Evolutionary conservation across 441 rosid genomes (phyloP).

Genomic region (Gossypium davidsonii): DNA sequence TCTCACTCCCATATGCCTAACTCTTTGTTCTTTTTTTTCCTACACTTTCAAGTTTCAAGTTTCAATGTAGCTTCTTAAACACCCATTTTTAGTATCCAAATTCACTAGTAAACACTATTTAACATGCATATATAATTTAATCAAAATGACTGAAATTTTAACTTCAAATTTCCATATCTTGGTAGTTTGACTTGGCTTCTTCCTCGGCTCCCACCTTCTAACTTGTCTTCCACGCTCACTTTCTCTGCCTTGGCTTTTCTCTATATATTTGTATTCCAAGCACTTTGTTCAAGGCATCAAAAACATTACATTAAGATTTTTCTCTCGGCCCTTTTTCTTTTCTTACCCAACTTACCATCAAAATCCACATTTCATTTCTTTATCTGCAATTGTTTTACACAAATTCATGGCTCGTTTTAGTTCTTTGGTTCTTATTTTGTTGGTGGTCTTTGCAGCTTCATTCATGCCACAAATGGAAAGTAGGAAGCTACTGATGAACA

Average conservation of each 20-base stretch:
- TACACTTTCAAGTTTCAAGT: background rate
- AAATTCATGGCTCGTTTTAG: slow-evolving; percentile 33
- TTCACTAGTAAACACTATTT: background rate
- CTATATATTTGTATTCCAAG: background rate
- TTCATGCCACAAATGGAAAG: slow-evolving; percentile 25
- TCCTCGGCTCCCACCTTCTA: background rate
- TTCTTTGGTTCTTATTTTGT: slow-evolving; percentile 18
- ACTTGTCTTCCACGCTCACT: slow-evolving; percentile 21
- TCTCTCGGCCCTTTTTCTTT: background rate
- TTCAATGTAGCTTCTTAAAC: too few relatives aligned
- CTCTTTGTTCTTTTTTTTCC: slow-evolving; percentile 4
- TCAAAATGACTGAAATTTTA: background rate
- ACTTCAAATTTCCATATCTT: background rate
- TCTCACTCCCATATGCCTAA: slow-evolving; percentile 14
- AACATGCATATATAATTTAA: background rate
- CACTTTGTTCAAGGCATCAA: background rate
- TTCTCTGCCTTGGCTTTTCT: background rate
- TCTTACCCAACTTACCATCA: background rate
- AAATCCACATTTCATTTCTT: slow-evolving; percentile 11
- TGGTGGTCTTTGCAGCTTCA: slow-evolving; percentile 16
- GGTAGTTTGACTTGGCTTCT: slow-evolving; percentile 25
- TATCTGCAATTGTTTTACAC: background rate
- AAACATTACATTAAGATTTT: background rate
- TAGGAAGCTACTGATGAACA: slow-evolving; percentile 34
- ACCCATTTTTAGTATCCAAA: background rate